Conservation (phyloP, 441 rosid genomes). For the Arabidopsis hybrid region DNA sequence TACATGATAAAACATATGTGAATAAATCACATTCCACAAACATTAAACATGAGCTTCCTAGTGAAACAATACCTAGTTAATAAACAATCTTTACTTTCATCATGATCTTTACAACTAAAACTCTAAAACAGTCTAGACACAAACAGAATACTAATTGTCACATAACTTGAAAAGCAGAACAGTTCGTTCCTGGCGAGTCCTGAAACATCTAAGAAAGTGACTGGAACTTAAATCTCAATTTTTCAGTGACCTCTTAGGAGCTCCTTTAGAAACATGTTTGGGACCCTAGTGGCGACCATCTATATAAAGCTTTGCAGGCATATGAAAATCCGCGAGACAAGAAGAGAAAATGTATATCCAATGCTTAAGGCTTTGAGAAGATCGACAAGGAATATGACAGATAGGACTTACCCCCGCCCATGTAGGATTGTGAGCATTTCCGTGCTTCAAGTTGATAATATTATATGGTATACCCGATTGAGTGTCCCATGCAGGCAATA, state of each 20-base stretch:
- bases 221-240: conserved; percentile 10
- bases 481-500: conserved; percentile 97
- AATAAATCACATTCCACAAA: conserved; percentile 18
- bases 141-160: conserved; percentile 1
- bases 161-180: conserved; percentile 23
- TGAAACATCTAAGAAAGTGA: conserved; percentile 17
- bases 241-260: neutral
- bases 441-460: conserved; percentile 78
- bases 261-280: neutral
- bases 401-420: conserved; percentile 88
- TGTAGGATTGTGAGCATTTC: conserved; percentile 83
- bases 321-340: neutral
- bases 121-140: neutral
- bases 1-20: conserved; percentile 7
- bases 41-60: conserved; percentile 8
- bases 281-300: conserved; percentile 4
- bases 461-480: conserved; percentile 90
- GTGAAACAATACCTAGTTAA: conserved; percentile 1
- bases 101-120: conserved; percentile 12
- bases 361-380: neutral
- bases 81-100: conserved; percentile 10
- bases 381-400: conserved; percentile 4
- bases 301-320: neutral
- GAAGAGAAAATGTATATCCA: neutral
- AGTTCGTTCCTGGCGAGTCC: neutral